phyloP scores from a whole-genome alignment of 208 protist genomes.

The Trypanosoma cruzi region DNA sequence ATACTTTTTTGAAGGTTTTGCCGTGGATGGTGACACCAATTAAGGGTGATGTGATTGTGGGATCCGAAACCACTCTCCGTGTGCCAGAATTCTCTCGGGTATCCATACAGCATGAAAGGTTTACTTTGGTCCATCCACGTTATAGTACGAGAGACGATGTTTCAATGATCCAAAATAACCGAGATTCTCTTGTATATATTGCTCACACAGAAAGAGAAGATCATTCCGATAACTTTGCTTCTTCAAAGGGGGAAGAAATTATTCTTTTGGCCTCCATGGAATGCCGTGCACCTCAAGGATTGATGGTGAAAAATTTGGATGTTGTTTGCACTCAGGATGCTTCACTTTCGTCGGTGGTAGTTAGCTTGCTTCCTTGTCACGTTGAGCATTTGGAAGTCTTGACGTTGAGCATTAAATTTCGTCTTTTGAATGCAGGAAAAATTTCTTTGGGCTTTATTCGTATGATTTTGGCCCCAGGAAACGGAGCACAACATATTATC shows the following conservation, averaged over 20 bases:
- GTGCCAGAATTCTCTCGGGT: slow-evolving; percentile 20
- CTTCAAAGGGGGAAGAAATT: slow-evolving; percentile 36
- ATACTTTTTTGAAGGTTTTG: slow-evolving; percentile 11
- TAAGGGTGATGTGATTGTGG: neutral
- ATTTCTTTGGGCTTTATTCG: slow-evolving; percentile 55
- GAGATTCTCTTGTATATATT: slow-evolving; percentile 44
- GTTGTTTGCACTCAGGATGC: slow-evolving; percentile 39
- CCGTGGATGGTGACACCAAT: slow-evolving; percentile 10
- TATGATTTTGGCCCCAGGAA: slow-evolving; percentile 39
- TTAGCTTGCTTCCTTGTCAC: slow-evolving; percentile 35
- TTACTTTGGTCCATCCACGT: slow-evolving; percentile 4
- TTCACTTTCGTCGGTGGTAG: slow-evolving; percentile 35
- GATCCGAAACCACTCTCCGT: slow-evolving; percentile 2
- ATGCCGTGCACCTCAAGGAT: slow-evolving; percentile 43
- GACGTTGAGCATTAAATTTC: slow-evolving; percentile 45
- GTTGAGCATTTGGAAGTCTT: slow-evolving; percentile 63
- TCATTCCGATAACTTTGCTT: slow-evolving; percentile 29
- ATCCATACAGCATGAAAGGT: slow-evolving; percentile 17
- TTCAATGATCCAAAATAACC: slow-evolving; percentile 31
- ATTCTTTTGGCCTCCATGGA: slow-evolving; percentile 49
- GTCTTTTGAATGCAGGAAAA: slow-evolving; percentile 25
- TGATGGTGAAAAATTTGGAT: slow-evolving; percentile 48
- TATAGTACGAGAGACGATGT: slow-evolving; percentile 5
- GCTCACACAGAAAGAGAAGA: slow-evolving; percentile 30
- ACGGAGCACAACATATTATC: slow-evolving; percentile 31